phyloP scores from a whole-genome alignment of 2,329 filamentous ascomycete genomes.

The Chaetomiaceae sp. region DNA sequence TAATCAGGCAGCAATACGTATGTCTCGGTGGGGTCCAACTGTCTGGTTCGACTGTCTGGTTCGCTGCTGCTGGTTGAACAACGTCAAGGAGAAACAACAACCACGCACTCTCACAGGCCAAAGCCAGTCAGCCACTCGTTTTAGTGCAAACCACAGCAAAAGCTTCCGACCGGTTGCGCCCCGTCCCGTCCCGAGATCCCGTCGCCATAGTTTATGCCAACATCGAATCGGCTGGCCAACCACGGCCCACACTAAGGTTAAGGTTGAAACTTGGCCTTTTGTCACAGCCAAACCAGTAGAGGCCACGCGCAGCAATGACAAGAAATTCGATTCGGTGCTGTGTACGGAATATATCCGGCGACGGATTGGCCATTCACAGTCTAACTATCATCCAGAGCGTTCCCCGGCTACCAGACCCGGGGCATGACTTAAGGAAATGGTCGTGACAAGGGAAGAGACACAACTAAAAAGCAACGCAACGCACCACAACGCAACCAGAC shows the following conservation, averaged over 20 bases:
- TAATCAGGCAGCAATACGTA: neutral
- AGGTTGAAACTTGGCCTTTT: too few species aligned
- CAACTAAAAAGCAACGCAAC: neutral
- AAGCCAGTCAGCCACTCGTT: neutral
- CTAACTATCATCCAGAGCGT: constrained; percentile 15
- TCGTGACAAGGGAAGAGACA: constrained; percentile 1
- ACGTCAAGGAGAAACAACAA: neutral
- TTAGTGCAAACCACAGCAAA: neutral
- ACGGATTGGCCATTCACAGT: constrained; percentile 20
- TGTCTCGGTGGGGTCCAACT: too few species aligned
- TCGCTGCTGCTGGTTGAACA: too few species aligned
- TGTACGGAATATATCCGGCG: constrained; percentile 17
- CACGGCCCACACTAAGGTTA: too few species aligned
- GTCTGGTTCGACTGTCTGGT: too few species aligned
- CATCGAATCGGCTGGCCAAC: constrained; percentile 17
- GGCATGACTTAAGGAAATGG: neutral
- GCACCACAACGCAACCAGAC: too few species aligned
- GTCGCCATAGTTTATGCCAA: neutral
- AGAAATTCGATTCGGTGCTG: neutral
- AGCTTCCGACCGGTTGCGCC: neutral
- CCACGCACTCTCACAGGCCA: neutral
- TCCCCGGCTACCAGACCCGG: neutral
- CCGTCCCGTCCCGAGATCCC: constrained; percentile 5
- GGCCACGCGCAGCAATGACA: too few species aligned
- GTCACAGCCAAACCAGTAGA: too few species aligned